These are phyloP conservation scores for Aureobasidium pullulans DNA, from an alignment of 2,329 filamentous ascomycete species.

Conservation along the genomic window DNA sequence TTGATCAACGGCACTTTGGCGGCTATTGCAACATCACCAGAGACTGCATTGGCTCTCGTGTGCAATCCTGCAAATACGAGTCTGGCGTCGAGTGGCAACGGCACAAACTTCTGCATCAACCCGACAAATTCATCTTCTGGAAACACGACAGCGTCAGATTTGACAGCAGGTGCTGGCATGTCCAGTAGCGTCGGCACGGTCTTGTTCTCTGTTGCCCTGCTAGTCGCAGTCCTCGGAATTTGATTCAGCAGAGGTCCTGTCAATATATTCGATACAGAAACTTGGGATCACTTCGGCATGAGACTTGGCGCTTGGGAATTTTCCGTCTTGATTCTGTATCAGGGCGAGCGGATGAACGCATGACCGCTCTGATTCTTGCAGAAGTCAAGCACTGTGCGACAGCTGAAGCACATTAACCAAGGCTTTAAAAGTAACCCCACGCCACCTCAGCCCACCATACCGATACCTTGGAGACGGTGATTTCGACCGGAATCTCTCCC, in stretches of 20 bases:
- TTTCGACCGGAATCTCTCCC: not conserved
- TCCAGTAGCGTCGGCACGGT: not conserved
- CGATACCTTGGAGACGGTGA: not conserved
- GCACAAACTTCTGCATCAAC: not conserved
- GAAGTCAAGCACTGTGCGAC: not conserved
- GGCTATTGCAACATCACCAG: not conserved
- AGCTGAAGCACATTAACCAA: no score
- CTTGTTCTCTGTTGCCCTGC: not conserved
- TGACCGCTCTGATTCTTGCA: not conserved
- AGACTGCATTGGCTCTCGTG: not conserved
- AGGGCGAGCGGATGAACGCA: not conserved
- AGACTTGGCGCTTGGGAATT: not conserved
- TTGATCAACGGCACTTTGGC: not conserved
- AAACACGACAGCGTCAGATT: not conserved
- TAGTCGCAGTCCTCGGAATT: not conserved
- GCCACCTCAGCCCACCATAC: not conserved
- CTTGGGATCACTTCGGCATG: not conserved
- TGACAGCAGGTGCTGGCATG: not conserved
- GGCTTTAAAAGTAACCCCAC: not conserved
- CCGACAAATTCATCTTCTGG: not conserved
- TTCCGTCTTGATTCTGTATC: not conserved
- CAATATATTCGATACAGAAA: not conserved
- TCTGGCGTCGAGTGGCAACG: not conserved
- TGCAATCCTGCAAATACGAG: slow-evolving; percentile 8
- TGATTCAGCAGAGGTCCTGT: not conserved